Base-by-base conservation (phyloP, 2,329 filamentous ascomycete genomes). In the Bimuria novae-zelandiae region DNA sequence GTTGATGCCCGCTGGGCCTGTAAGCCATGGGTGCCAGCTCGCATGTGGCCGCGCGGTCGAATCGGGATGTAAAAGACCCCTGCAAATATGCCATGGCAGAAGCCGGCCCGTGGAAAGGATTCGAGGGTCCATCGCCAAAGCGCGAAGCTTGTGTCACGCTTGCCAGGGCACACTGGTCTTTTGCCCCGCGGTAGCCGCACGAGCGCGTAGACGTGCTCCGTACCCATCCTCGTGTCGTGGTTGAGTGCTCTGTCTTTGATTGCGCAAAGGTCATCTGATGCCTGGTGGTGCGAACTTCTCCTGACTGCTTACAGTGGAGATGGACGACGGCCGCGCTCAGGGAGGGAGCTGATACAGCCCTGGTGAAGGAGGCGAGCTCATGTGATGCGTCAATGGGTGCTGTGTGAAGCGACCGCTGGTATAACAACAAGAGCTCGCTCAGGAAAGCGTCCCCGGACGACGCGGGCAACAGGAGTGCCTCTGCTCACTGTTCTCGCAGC, bases 131-230 rank as follows among this genome's bases (percentile, higher is more conserved):
- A 30, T 43, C 19, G 32, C 43, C 22, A 25, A 25, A 27, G 32
- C 59, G 55, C 44, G 62, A 61, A 57, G 55, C 54, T 49, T 56
- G 60, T 57, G 12, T 16, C 16, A 35, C 27, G 16, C 42, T 33
- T n/a, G 30, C 30, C 30, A 33, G n/a, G 12, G 30, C 30, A n/a
- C n/a, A n/a, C n/a, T n/a, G n/a, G n/a, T n/a, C 11, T 12, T 51
- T 52, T 47, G 43, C 47, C 56, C 57, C 62, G 60, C 59, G 56
- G 58, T 58, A 61, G 57, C 58, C 64, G 62, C 61, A 66, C 49
- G 50, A 37, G 51, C 42, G 41, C 27, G 17, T 44, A 33, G n/a
- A 8, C 45, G 17, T 54, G 19, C 40, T 50, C 37, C 11, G 50
- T 40, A 21, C 12, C 35, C 30, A 17, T 36, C 41, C 14, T 58